Conservation (phyloP, 495 filamentous ascomycete genomes). For the Penicillium goetzii region DNA sequence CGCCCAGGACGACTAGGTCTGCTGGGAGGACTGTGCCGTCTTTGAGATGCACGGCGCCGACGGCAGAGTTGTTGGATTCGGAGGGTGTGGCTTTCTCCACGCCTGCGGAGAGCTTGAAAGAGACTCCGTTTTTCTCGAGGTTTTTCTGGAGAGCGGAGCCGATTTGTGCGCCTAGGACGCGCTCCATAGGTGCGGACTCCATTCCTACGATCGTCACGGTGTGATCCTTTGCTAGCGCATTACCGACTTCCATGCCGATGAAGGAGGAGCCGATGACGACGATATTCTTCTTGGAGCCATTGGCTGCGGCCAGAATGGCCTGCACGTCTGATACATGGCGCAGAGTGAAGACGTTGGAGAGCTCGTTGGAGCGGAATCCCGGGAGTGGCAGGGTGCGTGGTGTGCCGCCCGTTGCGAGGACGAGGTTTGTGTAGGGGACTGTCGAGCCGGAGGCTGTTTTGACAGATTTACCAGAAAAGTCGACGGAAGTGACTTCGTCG, state of each 20-base stretch:
- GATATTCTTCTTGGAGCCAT: slow-evolving; percentile 83
- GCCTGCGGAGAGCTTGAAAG: slow-evolving; percentile 77
- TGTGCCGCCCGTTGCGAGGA: slow-evolving; percentile 83
- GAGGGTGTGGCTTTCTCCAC: slow-evolving; percentile 83
- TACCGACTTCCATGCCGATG: slow-evolving; percentile 95
- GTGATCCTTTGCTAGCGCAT: slow-evolving; percentile 73
- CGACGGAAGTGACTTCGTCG: slow-evolving; percentile 75
- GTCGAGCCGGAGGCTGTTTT: slow-evolving; percentile 71
- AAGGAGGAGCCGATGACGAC: slow-evolving; percentile 91
- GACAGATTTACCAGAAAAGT: slow-evolving; percentile 74
- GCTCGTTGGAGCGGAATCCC: slow-evolving; percentile 72
- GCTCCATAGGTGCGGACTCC: slow-evolving; percentile 84
- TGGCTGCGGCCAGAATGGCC: slow-evolving; percentile 73
- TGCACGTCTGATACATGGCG: slow-evolving; percentile 75
- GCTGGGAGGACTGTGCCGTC: slow-evolving; percentile 83
- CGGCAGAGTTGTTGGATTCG: slow-evolving; percentile 60
- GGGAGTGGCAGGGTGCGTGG: slow-evolving; percentile 77
- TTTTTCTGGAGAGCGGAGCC: slow-evolving; percentile 76
- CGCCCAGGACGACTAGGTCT: slow-evolving; percentile 88
- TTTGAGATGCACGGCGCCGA: slow-evolving; percentile 82
- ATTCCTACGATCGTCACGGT: slow-evolving; percentile 90
- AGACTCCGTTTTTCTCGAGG: slow-evolving; percentile 83
- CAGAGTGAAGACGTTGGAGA: slow-evolving; percentile 84
- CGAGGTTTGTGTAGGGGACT: slow-evolving; percentile 80
- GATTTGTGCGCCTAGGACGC: slow-evolving; percentile 80